Evolutionary conservation across 1,284 basidiomycete species (phyloP).

Genomic region (Ustilago xerochloae): DNA sequence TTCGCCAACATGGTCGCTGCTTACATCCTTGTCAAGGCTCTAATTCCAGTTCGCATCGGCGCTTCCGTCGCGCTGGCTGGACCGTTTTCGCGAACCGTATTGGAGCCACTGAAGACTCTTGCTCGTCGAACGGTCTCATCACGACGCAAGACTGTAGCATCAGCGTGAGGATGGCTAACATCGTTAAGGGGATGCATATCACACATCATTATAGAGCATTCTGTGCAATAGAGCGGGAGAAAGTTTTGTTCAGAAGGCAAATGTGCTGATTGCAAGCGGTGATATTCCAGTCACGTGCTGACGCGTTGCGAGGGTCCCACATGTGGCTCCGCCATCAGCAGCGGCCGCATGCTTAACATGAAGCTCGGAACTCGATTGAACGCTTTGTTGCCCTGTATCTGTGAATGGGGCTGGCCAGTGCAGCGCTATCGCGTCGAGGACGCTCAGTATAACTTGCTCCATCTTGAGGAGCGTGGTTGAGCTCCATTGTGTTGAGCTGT

Average conservation of each 20-base stretch:
- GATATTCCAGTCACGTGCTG: constrained; percentile 20
- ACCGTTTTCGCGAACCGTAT: constrained; percentile 76
- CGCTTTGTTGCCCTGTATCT: too few relatives aligned
- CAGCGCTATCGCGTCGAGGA: too few relatives aligned
- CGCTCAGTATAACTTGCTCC: too few relatives aligned
- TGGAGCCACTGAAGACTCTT: constrained; percentile 73
- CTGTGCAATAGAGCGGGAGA: too few relatives aligned
- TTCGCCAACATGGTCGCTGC: constrained; percentile 74
- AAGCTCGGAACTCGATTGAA: too few relatives aligned
- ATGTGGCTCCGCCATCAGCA: too few relatives aligned
- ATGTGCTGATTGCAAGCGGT: too few relatives aligned
- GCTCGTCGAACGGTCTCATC: constrained; percentile 1
- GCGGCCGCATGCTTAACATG: too few relatives aligned
- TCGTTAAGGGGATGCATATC: neutral
- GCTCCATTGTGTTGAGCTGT: too few relatives aligned
- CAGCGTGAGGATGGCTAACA: neutral
- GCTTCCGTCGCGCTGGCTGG: constrained; percentile 81
- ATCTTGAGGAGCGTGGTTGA: too few relatives aligned
- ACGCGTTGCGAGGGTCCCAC: constrained; percentile 18
- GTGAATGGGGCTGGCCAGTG: too few relatives aligned
- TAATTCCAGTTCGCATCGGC: constrained; percentile 80
- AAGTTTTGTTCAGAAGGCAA: too few relatives aligned
- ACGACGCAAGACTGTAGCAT: neutral
- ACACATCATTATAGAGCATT: neutral
- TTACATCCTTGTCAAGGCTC: constrained; percentile 85